Conservation (phyloP, 495 filamentous ascomycete species). For the Penicillium paradoxum region DNA sequence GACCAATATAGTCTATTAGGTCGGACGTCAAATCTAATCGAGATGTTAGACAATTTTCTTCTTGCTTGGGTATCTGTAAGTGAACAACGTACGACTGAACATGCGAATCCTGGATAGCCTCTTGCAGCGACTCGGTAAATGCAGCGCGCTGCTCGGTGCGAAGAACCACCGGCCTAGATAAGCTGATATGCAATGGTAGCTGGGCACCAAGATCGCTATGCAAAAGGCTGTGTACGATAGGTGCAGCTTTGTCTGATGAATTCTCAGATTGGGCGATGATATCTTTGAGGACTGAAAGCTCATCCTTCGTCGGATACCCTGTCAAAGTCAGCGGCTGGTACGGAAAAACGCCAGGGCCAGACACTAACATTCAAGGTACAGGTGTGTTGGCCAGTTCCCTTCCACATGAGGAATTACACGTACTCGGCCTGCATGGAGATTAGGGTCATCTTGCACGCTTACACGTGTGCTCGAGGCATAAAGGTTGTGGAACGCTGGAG, state of each 20-base stretch:
- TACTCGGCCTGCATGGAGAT: conserved; percentile 77
- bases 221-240: conserved; percentile 54
- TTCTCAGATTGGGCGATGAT: conserved; percentile 45
- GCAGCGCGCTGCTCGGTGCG: conserved; percentile 56
- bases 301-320: conserved; percentile 65
- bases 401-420: conserved; percentile 76
- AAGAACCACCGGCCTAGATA: conserved; percentile 71
- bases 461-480: conserved; percentile 73
- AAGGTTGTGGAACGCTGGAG: conserved; percentile 77
- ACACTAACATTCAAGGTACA: conserved; percentile 89
- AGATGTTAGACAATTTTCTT: not conserved
- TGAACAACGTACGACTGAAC: conserved; percentile 41
- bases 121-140: conserved; percentile 48
- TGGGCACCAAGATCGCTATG: conserved; percentile 69
- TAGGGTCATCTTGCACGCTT: conserved; percentile 74
- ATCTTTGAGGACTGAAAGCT: conserved; percentile 48
- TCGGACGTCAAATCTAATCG: conserved; percentile 47
- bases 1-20: conserved; percentile 58
- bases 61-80: too few relatives aligned
- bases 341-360: not conserved
- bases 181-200: conserved; percentile 83
- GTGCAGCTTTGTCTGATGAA: conserved; percentile 2
- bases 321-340: conserved; percentile 28
- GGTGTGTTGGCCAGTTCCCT: conserved; percentile 87
- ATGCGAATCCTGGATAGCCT: conserved; percentile 33